A percentile compares a stretch with the other conserved stretches of the same genome.
Evolutionary conservation across 2,329 filamentous ascomycete species (phyloP).

Genomic region (Cercospora zeina): DNA sequence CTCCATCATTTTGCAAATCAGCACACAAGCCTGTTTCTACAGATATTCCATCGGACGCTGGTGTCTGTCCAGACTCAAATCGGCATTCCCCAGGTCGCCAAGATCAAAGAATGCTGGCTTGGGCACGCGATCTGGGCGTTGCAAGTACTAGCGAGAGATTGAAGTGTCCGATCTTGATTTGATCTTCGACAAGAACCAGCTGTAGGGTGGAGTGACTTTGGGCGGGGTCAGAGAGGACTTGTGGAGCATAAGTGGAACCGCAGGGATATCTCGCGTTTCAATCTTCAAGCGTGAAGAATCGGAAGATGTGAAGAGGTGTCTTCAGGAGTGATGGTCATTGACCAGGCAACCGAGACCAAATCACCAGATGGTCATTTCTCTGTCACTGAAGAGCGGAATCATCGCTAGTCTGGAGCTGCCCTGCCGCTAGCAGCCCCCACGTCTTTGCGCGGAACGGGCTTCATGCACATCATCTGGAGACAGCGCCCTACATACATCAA

Average conservation of each 20-base stretch:
- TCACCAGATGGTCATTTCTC: background rate
- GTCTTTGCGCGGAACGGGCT: background rate
- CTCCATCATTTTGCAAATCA: conserved; percentile 1
- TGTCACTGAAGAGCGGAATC: background rate
- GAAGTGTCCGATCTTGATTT: background rate
- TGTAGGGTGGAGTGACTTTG: background rate
- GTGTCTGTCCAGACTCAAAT: background rate
- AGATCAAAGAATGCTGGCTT: background rate
- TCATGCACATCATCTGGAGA: background rate
- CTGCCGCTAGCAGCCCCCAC: background rate
- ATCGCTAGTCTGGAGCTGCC: background rate
- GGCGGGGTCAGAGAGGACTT: no score
- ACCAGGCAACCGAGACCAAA: background rate
- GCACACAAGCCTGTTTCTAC: conserved; percentile 2
- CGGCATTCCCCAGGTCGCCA: background rate
- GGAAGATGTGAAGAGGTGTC: no score
- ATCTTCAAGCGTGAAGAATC: no score
- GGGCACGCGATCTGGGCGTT: background rate
- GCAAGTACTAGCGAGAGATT: background rate
- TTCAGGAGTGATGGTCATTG: background rate
- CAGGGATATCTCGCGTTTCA: background rate
- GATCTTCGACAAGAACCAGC: background rate
- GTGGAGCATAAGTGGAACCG: background rate
- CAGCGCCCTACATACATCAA: background rate
- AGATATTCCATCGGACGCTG: background rate